Conservation (phyloP, 352 stramenopile species). For the Pythium angustatum region DNA sequence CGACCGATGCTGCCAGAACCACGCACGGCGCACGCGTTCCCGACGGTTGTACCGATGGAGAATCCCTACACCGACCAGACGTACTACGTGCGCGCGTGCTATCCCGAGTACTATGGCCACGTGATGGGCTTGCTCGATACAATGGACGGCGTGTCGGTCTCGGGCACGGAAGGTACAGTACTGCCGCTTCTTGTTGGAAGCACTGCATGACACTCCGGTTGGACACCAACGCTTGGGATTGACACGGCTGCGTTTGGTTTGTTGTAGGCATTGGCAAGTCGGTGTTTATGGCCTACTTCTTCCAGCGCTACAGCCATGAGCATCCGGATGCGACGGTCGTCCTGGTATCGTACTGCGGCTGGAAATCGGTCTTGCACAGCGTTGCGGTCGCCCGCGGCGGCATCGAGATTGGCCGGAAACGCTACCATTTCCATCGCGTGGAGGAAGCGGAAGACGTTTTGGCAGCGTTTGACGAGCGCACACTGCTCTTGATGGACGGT, state of each 20-base stretch:
- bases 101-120: slow-evolving; percentile 5
- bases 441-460: too few relatives aligned
- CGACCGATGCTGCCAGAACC: too few relatives aligned
- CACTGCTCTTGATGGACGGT: neutral
- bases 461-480: neutral
- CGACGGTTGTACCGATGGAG: too few relatives aligned
- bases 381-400: neutral
- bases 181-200: neutral
- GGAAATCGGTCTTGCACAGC: neutral
- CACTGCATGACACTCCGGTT: too few relatives aligned
- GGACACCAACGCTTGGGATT: neutral
- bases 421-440: too few relatives aligned
- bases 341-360: neutral
- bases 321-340: neutral
- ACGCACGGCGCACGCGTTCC: too few relatives aligned
- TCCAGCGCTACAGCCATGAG: slow-evolving; percentile 10
- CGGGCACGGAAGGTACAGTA: slow-evolving; percentile 1
- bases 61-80: too few relatives aligned
- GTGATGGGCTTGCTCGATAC: neutral
- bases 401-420: too few relatives aligned
- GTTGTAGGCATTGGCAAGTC: slow-evolving; percentile 16
- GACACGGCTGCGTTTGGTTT: neutral
- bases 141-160: neutral
- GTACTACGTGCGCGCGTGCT: slow-evolving; percentile 11
- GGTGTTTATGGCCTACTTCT: slow-evolving; percentile 17